These are phyloP conservation scores for Psilocybe subaeruginosa DNA, from an alignment of 768 basidiomycete genomes.

Conservation along the genomic window DNA sequence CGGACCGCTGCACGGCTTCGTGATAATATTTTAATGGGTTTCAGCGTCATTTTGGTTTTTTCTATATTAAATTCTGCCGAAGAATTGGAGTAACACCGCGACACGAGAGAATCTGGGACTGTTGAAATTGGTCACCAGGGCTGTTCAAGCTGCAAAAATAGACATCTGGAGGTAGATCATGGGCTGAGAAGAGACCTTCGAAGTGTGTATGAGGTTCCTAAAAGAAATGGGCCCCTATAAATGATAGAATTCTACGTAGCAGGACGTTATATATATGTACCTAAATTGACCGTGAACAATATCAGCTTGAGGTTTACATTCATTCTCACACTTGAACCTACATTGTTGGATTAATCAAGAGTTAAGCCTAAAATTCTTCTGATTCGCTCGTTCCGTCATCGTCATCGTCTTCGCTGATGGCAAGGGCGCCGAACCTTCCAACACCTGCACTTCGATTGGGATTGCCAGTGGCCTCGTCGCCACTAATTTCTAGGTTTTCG, in stretches of 20 bases:
- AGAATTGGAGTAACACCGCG: constrained; percentile 1
- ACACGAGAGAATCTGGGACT: neutral
- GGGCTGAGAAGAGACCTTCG: neutral
- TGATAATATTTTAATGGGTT: neutral
- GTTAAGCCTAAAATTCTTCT: no score
- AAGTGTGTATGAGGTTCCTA: no score
- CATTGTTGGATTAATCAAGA: no score
- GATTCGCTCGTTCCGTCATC: constrained; percentile 17
- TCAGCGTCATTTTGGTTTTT: neutral
- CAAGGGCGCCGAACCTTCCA: constrained; percentile 46
- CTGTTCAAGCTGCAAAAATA: neutral
- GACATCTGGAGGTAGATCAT: neutral
- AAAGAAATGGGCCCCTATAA: no score
- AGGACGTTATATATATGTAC: no score
- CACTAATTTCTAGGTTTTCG: constrained; percentile 27
- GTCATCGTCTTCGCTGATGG: constrained; percentile 29
- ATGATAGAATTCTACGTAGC: no score
- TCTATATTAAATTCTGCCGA: constrained; percentile 3
- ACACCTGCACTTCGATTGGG: constrained; percentile 13
- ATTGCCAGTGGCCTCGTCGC: constrained; percentile 23
- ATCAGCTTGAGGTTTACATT: no score
- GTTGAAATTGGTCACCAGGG: neutral
- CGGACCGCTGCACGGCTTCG: neutral
- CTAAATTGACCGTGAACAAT: no score
- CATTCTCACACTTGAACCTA: no score